phyloP scores from a whole-genome alignment of 169 alveolate genomes.

The Eimeria falciformis region DNA sequence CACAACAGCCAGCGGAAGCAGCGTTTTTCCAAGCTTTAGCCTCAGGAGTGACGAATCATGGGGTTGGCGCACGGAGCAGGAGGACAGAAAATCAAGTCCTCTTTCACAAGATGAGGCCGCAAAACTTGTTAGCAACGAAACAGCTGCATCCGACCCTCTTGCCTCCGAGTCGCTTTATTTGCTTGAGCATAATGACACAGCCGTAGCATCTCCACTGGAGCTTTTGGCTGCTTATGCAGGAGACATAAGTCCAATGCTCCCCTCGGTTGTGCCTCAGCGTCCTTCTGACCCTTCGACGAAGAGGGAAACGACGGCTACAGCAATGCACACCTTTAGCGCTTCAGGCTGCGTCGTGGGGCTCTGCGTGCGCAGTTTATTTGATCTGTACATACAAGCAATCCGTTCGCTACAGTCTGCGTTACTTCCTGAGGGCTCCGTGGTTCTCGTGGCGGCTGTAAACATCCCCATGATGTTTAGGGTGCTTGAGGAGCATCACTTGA shows the following conservation, averaged over 20 bases:
- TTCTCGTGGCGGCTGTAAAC: slow-evolving; percentile 59
- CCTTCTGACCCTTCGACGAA: too few species aligned
- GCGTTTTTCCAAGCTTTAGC: neutral
- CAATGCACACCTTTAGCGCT: neutral
- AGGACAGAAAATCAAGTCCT: neutral
- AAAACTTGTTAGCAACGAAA: neutral
- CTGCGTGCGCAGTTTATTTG: slow-evolving; percentile 61
- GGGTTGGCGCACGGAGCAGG: neutral
- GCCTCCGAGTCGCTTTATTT: slow-evolving; percentile 34
- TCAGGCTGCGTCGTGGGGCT: slow-evolving; percentile 63
- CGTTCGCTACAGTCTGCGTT: slow-evolving; percentile 43
- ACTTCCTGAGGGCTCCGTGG: slow-evolving; percentile 41
- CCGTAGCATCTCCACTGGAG: slow-evolving; percentile 57
- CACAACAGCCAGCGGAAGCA: neutral
- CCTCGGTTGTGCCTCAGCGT: neutral
- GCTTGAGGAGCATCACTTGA: slow-evolving; percentile 25
- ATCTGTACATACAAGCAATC: slow-evolving; percentile 55
- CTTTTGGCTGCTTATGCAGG: slow-evolving; percentile 62
- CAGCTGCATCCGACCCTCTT: neutral
- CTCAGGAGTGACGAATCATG: neutral
- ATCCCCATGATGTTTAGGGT: slow-evolving; percentile 69
- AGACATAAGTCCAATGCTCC: neutral
- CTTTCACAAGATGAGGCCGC: neutral
- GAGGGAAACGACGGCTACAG: too few species aligned
- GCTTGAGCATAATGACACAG: slow-evolving; percentile 25